A percentile compares a stretch with the other conserved stretches of the same genome.
These are phyloP conservation scores for Macrophomina pseudophaseolina DNA, from an alignment of 2,329 filamentous ascomycete genomes.

Conservation along the genomic window DNA sequence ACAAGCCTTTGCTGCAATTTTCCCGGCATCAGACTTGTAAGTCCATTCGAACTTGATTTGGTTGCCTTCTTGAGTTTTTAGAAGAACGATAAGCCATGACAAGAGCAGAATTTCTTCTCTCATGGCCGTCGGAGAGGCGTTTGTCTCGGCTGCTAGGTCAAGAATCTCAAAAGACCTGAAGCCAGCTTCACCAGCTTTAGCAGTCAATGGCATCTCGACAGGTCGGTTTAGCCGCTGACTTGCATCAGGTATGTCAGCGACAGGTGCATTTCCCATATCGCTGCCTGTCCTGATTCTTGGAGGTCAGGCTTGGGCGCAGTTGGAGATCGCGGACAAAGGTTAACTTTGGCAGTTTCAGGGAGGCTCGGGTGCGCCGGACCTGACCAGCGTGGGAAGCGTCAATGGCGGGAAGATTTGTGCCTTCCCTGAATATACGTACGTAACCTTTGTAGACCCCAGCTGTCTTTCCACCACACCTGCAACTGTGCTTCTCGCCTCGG, in stretches of 20 bases:
- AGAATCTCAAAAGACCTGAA: not conserved
- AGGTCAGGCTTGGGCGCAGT: not conserved
- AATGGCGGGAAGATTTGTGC: too few relatives aligned
- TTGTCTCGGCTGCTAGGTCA: not conserved
- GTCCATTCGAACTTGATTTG: conserved; percentile 10
- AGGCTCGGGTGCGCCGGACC: too few relatives aligned
- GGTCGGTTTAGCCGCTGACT: not conserved
- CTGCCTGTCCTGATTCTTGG: not conserved
- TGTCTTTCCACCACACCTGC: too few relatives aligned
- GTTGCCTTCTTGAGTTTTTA: not conserved
- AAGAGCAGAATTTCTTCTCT: conserved; percentile 15
- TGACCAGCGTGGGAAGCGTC: too few relatives aligned
- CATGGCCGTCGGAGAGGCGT: not conserved
- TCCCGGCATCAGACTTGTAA: not conserved
- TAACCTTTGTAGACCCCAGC: too few relatives aligned
- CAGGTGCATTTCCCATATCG: not conserved
- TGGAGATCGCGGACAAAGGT: too few relatives aligned
- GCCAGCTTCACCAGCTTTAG: not conserved
- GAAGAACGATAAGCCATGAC: conserved; percentile 22
- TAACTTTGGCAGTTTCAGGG: too few relatives aligned
- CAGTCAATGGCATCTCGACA: not conserved
- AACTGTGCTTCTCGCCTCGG: too few relatives aligned
- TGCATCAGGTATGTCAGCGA: not conserved
- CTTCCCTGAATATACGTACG: too few relatives aligned
- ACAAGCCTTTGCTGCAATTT: not conserved